These are phyloP conservation scores for Phytophthora cryptogea DNA, from an alignment of 352 stramenopile genomes.

Conservation along the genomic window DNA sequence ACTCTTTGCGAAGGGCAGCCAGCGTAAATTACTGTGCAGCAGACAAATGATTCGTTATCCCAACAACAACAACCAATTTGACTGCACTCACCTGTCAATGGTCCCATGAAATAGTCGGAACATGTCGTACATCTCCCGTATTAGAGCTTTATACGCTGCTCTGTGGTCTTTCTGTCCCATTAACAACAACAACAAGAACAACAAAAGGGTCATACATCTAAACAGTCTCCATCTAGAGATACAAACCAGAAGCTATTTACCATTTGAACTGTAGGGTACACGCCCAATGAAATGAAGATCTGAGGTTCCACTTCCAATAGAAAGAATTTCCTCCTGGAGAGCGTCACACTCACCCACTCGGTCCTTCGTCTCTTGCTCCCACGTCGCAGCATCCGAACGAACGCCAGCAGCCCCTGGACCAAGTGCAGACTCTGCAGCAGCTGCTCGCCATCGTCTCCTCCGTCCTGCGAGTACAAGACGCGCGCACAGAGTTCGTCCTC, in stretches of 20 bases:
- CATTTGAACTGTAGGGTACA: slow-evolving; percentile 34
- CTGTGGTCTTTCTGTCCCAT: slow-evolving; percentile 42
- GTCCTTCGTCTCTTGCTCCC: neutral
- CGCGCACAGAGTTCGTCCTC: slow-evolving; percentile 55
- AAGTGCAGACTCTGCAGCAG: slow-evolving; percentile 54
- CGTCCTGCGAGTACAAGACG: slow-evolving; percentile 42
- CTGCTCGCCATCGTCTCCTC: neutral
- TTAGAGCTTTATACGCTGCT: slow-evolving; percentile 37
- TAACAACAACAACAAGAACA: slow-evolving; percentile 1
- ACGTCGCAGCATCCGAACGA: slow-evolving; percentile 45
- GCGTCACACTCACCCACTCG: slow-evolving; percentile 52
- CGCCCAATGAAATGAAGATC: slow-evolving; percentile 61
- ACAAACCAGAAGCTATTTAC: slow-evolving; percentile 22
- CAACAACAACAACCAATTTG: neutral
- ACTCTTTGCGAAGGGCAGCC: slow-evolving; percentile 10
- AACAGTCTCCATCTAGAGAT: neutral
- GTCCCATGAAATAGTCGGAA: slow-evolving; percentile 61
- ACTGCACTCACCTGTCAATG: slow-evolving; percentile 41
- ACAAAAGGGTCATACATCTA: neutral
- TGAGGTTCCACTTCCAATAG: slow-evolving; percentile 60
- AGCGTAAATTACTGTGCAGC: slow-evolving; percentile 32
- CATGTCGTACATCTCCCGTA: slow-evolving; percentile 52
- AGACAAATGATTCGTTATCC: neutral
- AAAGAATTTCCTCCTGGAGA: slow-evolving; percentile 46
- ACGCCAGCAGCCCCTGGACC: slow-evolving; percentile 55